Base-by-base conservation (phyloP, 2,329 filamentous ascomycete genomes). In the Whalleya microplaca region DNA sequence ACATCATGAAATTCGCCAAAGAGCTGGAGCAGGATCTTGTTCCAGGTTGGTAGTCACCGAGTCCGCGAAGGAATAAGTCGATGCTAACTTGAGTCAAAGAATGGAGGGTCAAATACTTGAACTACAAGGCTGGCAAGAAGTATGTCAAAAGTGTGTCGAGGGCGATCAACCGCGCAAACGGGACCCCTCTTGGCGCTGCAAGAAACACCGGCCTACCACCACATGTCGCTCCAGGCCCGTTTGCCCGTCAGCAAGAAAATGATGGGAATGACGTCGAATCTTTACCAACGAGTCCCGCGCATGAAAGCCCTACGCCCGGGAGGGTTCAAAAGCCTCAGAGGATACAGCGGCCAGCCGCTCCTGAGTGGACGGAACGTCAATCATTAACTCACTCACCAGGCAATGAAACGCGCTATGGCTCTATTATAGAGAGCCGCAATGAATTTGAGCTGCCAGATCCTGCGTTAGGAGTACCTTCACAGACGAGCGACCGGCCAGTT, bases 121-220 rank as follows among this genome's bases (percentile, higher is more conserved):
- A 97, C 75, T 98, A 98, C 81, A 96, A 96, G 82, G 87, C 87
- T 54, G 94, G 92, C 58, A 98, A 98, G 78, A 97, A 97, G 77
- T 89, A 92, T 71, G 82, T 98, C 73, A 98, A 97, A 75, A 87
- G 86, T 54, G 87, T 97, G 50, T 76, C 82, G 21, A 84, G 89
- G 59, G 91, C 92, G 56, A 82, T 95, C 59, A 81, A 84, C 77
- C 75, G 85, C 77, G 73, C 84, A 71, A 78, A 83, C 58, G 73
- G 78, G 56, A 83, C 84, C 0, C 83, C 86, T 9, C 56, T 41
- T 21, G 72, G 68, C 44, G 59, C 71, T 9, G 64, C 67, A 21
- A 70, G 65, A 37, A 70, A 66, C 53, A 65, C 65, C 37, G 71
- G 75, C 20, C 58, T 71, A 19, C 69, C 69, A 18, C 71, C 71